Percentiles rank a stretch among this genome's conserved stretches.
phyloP scores from a whole-genome alignment of 305 asterid species.

The Solanum hybrid region DNA sequence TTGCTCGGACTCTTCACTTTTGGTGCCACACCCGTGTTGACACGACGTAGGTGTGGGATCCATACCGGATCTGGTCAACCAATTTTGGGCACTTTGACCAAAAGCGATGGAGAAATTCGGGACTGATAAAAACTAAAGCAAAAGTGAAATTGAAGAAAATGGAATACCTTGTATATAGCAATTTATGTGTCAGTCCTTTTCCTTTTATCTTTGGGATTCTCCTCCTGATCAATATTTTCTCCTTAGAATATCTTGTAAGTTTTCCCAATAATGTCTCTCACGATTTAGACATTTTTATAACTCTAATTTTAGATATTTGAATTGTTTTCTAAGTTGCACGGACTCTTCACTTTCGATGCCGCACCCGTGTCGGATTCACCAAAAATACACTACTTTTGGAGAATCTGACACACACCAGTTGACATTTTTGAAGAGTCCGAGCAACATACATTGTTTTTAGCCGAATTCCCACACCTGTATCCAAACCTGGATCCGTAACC shows the following conservation, averaged over 20 bases:
- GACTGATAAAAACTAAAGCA: background rate
- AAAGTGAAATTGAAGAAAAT: background rate
- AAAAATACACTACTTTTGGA: no score
- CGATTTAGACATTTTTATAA: background rate
- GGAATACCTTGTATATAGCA: background rate
- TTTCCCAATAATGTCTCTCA: background rate
- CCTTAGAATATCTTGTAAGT: background rate
- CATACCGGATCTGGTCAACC: background rate
- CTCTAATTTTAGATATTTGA: background rate
- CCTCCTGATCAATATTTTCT: background rate
- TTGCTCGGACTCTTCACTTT: background rate
- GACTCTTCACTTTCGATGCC: no score
- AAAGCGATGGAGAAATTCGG: background rate
- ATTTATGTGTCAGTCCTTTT: background rate
- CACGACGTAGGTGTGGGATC: background rate
- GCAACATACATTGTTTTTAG: background rate
- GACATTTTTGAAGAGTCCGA: no score
- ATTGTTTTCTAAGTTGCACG: no score
- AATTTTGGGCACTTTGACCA: background rate
- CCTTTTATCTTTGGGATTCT: background rate
- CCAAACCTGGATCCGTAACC: background rate
- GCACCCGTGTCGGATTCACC: no score
- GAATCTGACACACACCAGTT: no score
- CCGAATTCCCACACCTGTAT: background rate
- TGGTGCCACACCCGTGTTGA: background rate